phyloP scores from a whole-genome alignment of 164 flowering plant genomes.

The Warburgia ugandensis region DNA sequence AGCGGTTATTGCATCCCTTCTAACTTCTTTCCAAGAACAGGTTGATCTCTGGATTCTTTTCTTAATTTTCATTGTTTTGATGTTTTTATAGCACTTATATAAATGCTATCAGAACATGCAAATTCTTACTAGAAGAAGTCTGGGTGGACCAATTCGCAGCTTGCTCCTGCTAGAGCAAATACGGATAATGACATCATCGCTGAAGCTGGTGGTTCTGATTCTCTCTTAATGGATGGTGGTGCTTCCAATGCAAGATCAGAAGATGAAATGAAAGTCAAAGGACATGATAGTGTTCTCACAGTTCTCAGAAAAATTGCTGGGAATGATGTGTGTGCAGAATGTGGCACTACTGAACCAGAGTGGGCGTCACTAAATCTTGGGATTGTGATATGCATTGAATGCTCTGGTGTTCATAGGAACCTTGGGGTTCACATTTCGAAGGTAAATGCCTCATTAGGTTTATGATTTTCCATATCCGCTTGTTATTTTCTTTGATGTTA shows the following conservation, averaged over 20 bases:
- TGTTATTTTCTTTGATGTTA: not conserved
- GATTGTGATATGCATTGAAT: slow-evolving; percentile 71
- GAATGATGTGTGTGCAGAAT: slow-evolving; percentile 89
- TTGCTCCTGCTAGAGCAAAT: slow-evolving; percentile 19
- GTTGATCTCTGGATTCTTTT: slow-evolving; percentile 21
- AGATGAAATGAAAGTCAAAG: slow-evolving; percentile 25
- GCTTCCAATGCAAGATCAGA: slow-evolving; percentile 11
- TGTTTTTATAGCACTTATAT: not conserved
- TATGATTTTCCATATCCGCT: not conserved
- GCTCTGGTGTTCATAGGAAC: slow-evolving; percentile 93
- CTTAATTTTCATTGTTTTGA: not conserved
- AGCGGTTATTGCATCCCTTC: slow-evolving; percentile 79
- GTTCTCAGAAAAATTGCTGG: slow-evolving; percentile 69
- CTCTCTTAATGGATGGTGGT: slow-evolving; percentile 16
- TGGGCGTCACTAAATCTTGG: slow-evolving; percentile 97
- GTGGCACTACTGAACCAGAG: slow-evolving; percentile 76
- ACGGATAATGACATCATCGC: slow-evolving; percentile 13
- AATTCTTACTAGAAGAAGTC: slow-evolving; percentile 11
- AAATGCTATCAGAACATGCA: slow-evolving; percentile 1
- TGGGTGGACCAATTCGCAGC: slow-evolving; percentile 21
- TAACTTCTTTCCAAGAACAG: slow-evolving; percentile 67
- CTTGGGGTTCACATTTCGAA: slow-evolving; percentile 95
- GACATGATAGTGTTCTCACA: slow-evolving; percentile 37
- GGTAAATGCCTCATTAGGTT: slow-evolving; percentile 28
- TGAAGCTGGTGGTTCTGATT: slow-evolving; percentile 19